A percentile compares a stretch with the other conserved stretches of the same genome.
Conservation (phyloP, 129 eudicot species). For the carrot (Daucus carota) region DH1_v3.0 NC_030384.2:37397501-37398000, state of each 20-base stretch:
- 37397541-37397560: background rate
- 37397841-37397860: background rate
- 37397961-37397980: conserved; percentile 6
- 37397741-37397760: background rate
- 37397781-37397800: background rate
- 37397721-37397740: background rate
- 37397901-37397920: background rate
- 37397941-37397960: conserved; percentile 1
- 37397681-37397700: background rate
- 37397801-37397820: background rate
- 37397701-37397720: background rate
- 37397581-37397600: background rate
- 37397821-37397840: background rate
- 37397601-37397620: background rate
- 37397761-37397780: background rate
- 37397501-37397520: background rate
- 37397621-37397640: background rate
- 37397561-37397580: background rate
- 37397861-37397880: background rate
- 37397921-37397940: background rate
- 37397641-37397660: background rate
- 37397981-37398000: conserved; percentile 74
- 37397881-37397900: background rate
- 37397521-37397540: background rate
- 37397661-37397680: background rate